Evolutionary conservation across 192 early-diverging fungal genomes (phyloP), one percentile per base, ranked within the genome.

Genomic region (Umbelopsis isabellina): DNA sequence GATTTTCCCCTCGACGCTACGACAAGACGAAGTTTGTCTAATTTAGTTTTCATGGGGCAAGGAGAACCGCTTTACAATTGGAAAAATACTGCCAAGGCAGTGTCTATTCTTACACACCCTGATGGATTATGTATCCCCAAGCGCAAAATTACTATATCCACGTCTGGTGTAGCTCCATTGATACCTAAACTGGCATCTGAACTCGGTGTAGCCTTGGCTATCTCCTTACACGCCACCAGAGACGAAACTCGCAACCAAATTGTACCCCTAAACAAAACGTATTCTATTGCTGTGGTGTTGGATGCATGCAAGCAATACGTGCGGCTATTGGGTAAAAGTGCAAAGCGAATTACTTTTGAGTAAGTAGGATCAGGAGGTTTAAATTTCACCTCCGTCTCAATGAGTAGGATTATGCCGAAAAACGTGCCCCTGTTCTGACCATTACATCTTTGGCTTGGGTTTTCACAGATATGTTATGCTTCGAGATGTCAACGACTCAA

Each of bases 31-130:
- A 81, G 64, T 2, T 79, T 95, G 20, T 87, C 85, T 22, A 97
- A 97, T 76, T 88, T 95, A 65, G 95, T 97, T 0, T 92, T 94
- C 69, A 97, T 97, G 95, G 94, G 94, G 25, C 93, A 94, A 77
- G 94, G 93, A 13, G 95, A 97, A 72, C 95, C 95, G 1, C 75
- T 95, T 18, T 90, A 91, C 75, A 97, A 97, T 75, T 94, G 88
- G 79, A 86, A 85, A 74, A 85, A 88, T 49, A 87, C 89, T 20
- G 86, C 84, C 58, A 79, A 82, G 20, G 88, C 89, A 2, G 79
- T 90, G 48, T 67, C 75, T 5, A 76, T 88, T 27, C 70, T 92
- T 23, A 92, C 87, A 33, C 82, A 88, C 72, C 74, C 77, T 37
- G 72, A 81, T 21, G 86, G 89, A 5, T 77, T 92, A 22, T 81